These are phyloP conservation scores for Pinus albicaulis DNA, from an alignment of 75 land plant species.

Conservation along the genomic window DNA sequence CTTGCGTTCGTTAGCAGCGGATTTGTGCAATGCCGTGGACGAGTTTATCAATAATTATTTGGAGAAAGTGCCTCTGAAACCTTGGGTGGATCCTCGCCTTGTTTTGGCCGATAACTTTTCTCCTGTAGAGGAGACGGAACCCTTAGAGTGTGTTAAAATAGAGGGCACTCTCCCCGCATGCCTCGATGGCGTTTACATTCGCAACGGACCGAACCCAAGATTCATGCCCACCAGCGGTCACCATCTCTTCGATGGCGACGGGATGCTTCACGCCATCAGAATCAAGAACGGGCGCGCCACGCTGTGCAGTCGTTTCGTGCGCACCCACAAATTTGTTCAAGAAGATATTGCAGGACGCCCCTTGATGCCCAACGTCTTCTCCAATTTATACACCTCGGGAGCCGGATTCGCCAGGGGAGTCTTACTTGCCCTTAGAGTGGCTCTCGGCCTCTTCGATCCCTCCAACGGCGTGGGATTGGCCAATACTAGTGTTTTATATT, in stretches of 20 bases:
- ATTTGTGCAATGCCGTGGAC: conserved; percentile 33
- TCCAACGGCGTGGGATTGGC: conserved; percentile 55
- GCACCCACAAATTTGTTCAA: conserved; percentile 47
- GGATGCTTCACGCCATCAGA: conserved; percentile 72
- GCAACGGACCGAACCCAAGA: conserved; percentile 82
- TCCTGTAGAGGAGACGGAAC: conserved; percentile 68
- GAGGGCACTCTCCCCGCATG: conserved; percentile 50
- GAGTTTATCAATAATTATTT: conserved; percentile 48
- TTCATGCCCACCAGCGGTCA: conserved; percentile 44
- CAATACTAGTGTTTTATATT: conserved; percentile 54
- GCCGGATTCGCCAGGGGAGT: conserved; percentile 52
- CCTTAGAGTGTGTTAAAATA: conserved; percentile 27
- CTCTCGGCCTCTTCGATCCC: conserved; percentile 39
- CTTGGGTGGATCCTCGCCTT: conserved; percentile 42
- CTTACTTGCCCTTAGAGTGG: conserved; percentile 19
- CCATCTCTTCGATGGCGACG: conserved; percentile 87
- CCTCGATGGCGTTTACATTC: conserved; percentile 57
- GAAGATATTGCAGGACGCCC: conserved; percentile 44
- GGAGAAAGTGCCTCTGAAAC: conserved; percentile 20
- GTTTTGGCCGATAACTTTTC: conserved; percentile 54
- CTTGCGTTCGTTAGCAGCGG: background rate
- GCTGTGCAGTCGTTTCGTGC: conserved; percentile 65
- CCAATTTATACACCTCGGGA: conserved; percentile 30
- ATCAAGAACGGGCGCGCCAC: conserved; percentile 22
- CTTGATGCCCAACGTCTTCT: conserved; percentile 45